These are phyloP conservation scores for Paspalum vaginatum DNA, from an alignment of 176 grass and related monocot species.

Conservation along the genomic window DNA sequence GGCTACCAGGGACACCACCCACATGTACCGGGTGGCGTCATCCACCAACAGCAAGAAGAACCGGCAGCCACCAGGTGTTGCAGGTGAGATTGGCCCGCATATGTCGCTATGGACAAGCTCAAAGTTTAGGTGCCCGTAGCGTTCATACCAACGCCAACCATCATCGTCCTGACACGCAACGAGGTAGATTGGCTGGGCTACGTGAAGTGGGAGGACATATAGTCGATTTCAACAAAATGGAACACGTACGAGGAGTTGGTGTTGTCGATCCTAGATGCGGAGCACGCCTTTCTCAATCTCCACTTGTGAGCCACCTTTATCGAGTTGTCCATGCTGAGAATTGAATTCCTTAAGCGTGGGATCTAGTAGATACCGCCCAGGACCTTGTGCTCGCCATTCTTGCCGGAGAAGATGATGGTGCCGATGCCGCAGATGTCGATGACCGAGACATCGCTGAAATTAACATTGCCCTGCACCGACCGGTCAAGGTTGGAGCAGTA, in stretches of 20 bases:
- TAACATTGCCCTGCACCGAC: neutral
- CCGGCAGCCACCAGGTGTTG: too few species aligned
- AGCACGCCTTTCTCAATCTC: neutral
- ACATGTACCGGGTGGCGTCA: too few species aligned
- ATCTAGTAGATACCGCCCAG: neutral
- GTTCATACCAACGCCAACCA: neutral
- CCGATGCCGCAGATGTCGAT: neutral
- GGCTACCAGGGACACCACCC: too few species aligned
- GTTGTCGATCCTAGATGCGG: neutral
- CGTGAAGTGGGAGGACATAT: neutral
- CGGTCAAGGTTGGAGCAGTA: neutral
- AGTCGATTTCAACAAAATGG: neutral
- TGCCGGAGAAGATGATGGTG: neutral
- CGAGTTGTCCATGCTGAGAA: neutral
- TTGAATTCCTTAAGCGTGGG: neutral
- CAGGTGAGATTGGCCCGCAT: too few species aligned
- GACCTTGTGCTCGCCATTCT: neutral
- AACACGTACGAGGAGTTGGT: neutral
- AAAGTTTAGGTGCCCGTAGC: neutral
- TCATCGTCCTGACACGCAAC: too few species aligned
- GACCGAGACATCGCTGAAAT: neutral
- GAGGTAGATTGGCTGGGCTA: neutral
- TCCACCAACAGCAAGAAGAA: too few species aligned
- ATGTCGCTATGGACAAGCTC: too few species aligned
- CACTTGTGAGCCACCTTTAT: neutral